Evolutionary conservation across 2,329 filamentous ascomycete genomes (phyloP).

Genomic region (Neopestalotiopsis clavispora): DNA sequence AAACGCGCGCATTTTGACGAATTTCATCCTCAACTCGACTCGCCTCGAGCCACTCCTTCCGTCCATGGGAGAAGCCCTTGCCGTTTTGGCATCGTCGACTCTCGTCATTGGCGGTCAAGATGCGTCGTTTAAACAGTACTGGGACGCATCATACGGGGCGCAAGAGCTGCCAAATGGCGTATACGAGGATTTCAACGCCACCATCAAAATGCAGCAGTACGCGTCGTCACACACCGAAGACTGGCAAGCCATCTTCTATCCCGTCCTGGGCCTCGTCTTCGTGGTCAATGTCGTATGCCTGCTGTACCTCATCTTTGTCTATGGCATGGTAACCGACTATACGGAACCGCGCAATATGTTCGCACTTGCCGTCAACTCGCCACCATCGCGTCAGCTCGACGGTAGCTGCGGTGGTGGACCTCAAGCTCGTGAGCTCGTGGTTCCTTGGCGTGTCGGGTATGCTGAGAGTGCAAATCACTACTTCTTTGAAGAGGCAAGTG

Average conservation of each 20-base stretch:
- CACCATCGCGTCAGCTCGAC: conserved; percentile 41
- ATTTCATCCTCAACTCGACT: conserved; percentile 50
- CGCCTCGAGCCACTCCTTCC: conserved; percentile 59
- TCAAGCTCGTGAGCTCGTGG: conserved; percentile 38
- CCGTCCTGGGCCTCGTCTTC: conserved; percentile 69
- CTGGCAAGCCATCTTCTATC: conserved; percentile 72
- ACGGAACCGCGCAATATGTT: conserved; percentile 80
- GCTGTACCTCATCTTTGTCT: conserved; percentile 61
- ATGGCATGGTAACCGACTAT: conserved; percentile 75
- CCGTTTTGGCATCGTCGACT: conserved; percentile 71
- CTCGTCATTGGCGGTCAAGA: conserved; percentile 64
- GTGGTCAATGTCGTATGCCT: conserved; percentile 70
- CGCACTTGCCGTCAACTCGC: conserved; percentile 68
- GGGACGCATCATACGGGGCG: conserved; percentile 44
- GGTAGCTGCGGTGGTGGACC: conserved; percentile 46
- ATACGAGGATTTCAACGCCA: conserved; percentile 66
- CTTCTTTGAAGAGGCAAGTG: conserved; percentile 45
- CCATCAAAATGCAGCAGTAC: conserved; percentile 70
- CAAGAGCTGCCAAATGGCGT: conserved; percentile 48
- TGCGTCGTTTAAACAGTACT: conserved; percentile 65
- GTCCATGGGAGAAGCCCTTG: conserved; percentile 74
- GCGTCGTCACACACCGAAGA: conserved; percentile 64
- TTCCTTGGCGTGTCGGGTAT: conserved; percentile 49
- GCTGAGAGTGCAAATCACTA: conserved; percentile 45
- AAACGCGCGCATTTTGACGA: conserved; percentile 62